Conservation (phyloP, 345 rosid species). For the Eucalyptus cladocalyx region DNA sequence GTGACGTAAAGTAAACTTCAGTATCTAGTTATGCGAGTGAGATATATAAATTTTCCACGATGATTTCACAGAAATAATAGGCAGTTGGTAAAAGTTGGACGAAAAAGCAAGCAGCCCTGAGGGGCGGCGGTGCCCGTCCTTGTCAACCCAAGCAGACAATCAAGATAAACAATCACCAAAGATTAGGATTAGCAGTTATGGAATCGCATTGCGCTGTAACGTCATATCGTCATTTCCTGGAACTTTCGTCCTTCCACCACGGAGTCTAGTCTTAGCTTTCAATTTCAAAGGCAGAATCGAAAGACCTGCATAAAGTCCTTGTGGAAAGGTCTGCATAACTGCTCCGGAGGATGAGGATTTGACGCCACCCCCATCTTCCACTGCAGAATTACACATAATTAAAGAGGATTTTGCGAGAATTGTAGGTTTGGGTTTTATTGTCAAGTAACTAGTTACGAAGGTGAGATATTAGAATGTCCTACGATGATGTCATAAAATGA, state of each 20-base stretch:
- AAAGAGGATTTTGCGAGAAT: neutral
- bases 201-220: neutral
- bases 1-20: neutral
- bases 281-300: neutral
- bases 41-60: neutral
- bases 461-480: fast-evolving
- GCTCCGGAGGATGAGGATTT: neutral
- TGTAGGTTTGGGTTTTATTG: too few relatives aligned
- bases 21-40: neutral
- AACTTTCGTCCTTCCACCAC: neutral
- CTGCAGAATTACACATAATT: neutral
- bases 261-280: neutral
- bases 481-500: too few relatives aligned
- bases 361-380: neutral
- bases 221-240: neutral
- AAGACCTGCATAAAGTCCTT: neutral
- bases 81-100: neutral
- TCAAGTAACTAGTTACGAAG: fast-evolving
- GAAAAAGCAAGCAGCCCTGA: neutral
- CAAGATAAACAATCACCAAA: too few relatives aligned
- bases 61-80: neutral
- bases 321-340: neutral
- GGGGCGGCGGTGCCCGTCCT: neutral
- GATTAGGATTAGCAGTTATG: too few relatives aligned
- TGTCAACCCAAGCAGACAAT: neutral